phyloP scores from a whole-genome alignment of 257 asterid genomes.

The Verbascum thapsus region DNA sequence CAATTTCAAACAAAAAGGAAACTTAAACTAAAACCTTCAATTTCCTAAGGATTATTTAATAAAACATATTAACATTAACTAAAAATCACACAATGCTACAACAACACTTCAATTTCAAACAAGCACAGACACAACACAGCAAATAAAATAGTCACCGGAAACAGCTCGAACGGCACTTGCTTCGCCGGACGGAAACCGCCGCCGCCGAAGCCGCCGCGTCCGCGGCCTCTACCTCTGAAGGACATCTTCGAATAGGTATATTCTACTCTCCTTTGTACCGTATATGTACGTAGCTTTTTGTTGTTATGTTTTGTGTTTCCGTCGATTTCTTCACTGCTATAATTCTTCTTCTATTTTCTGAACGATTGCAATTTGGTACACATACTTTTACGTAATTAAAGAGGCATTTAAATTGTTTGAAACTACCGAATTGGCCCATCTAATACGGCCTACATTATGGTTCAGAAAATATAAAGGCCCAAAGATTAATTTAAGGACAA shows the following conservation, averaged over 20 bases:
- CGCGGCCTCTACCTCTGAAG: slow-evolving; percentile 54
- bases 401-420: neutral
- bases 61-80: too few relatives aligned
- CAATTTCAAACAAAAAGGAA: too few relatives aligned
- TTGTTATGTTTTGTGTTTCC: neutral
- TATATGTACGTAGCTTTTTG: neutral
- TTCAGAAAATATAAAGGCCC: too few relatives aligned
- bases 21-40: too few relatives aligned
- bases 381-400: neutral
- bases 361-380: neutral
- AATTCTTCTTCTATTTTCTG: neutral
- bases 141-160: slow-evolving; percentile 42
- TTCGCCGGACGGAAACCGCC: slow-evolving; percentile 36
- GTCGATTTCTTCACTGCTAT: neutral
- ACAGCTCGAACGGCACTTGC: slow-evolving; percentile 44
- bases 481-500: too few relatives aligned
- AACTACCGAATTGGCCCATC: neutral
- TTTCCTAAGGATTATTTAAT: too few relatives aligned
- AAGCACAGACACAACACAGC: neutral
- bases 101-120: neutral
- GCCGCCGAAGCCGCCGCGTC: slow-evolving; percentile 41
- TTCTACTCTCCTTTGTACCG: neutral
- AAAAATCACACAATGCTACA: too few relatives aligned
- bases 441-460: too few relatives aligned
- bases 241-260: slow-evolving; percentile 35